Conservation (phyloP, 106 monocot genomes). For the Apostasia shenzhenica region DNA sequence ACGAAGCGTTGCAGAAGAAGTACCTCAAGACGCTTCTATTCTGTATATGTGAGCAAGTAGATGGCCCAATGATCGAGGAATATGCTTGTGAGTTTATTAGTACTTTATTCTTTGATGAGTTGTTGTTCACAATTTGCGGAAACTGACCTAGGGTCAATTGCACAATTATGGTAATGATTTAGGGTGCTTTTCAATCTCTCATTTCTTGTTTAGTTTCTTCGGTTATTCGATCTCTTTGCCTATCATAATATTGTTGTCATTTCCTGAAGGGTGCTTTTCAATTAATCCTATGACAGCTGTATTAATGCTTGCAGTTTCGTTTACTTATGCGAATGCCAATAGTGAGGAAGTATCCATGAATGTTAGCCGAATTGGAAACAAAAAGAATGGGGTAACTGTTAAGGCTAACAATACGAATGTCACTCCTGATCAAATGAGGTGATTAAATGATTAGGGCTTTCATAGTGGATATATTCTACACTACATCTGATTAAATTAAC, state of each 20-base stretch:
- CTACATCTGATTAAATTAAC: not conserved
- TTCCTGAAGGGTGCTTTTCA: no score
- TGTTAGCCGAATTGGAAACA: constrained; percentile 64
- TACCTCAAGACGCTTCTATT: constrained; percentile 91
- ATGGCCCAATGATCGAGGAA: constrained; percentile 96
- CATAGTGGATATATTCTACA: not conserved
- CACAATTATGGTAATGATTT: no score
- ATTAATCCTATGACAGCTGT: not conserved
- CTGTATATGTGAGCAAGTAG: constrained; percentile 79
- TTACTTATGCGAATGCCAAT: constrained; percentile 51
- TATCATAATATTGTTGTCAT: no score
- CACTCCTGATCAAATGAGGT: constrained; percentile 99
- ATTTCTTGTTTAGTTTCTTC: no score
- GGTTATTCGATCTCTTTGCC: no score
- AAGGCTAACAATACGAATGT: constrained; percentile 53
- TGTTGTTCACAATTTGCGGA: no score
- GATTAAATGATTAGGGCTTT: not conserved
- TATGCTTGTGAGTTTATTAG: constrained; percentile 63
- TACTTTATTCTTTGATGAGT: no score
- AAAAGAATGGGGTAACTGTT: constrained; percentile 61
- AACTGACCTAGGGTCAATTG: no score
- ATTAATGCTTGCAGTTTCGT: constrained; percentile 55
- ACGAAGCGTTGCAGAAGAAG: constrained; percentile 97
- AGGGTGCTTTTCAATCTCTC: no score
- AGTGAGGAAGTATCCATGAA: constrained; percentile 88